phyloP scores from a whole-genome alignment of 2,329 filamentous ascomycete genomes.

The Cucurbitaria berberidis region DNA sequence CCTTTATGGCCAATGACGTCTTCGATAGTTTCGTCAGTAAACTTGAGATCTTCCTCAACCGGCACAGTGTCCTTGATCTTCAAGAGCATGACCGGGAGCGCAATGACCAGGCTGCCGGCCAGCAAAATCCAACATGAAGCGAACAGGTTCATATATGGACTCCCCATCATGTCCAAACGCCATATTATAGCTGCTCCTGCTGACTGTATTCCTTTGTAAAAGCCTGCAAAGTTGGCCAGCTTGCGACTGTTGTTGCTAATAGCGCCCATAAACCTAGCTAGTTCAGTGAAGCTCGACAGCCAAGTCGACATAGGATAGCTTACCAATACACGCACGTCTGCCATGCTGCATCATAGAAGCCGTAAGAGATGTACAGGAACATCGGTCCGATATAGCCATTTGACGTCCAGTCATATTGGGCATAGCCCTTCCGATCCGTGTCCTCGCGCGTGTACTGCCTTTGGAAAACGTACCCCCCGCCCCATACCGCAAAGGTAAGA shows the following conservation, averaged over 20 bases:
- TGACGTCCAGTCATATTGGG: conserved; percentile 66
- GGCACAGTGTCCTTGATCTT: conserved; percentile 79
- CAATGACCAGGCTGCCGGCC: conserved; percentile 71
- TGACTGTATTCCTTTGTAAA: conserved; percentile 86
- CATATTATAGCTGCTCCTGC: conserved; percentile 77
- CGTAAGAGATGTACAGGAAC: conserved; percentile 87
- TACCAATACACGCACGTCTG: conserved; percentile 88
- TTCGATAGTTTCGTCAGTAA: conserved; percentile 73
- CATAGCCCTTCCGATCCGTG: background rate
- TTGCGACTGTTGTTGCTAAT: conserved; percentile 89
- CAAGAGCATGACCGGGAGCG: conserved; percentile 75
- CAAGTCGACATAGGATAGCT: conserved; percentile 23
- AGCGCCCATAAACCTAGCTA: conserved; percentile 79
- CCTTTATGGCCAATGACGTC: conserved; percentile 7
- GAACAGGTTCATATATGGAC: conserved; percentile 71
- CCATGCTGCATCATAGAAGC: conserved; percentile 85
- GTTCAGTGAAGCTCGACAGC: background rate
- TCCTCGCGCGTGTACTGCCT: conserved; percentile 56
- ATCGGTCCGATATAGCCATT: conserved; percentile 75
- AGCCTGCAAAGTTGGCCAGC: conserved; percentile 85
- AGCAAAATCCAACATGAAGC: conserved; percentile 77
- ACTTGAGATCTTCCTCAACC: conserved; percentile 71
- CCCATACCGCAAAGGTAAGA: conserved; percentile 78
- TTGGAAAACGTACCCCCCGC: conserved; percentile 79
- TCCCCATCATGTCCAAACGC: conserved; percentile 62